Evolutionary conservation across 1,139 yeast genomes (phyloP).

Genomic region (Sporopachydermia cereana): DNA sequence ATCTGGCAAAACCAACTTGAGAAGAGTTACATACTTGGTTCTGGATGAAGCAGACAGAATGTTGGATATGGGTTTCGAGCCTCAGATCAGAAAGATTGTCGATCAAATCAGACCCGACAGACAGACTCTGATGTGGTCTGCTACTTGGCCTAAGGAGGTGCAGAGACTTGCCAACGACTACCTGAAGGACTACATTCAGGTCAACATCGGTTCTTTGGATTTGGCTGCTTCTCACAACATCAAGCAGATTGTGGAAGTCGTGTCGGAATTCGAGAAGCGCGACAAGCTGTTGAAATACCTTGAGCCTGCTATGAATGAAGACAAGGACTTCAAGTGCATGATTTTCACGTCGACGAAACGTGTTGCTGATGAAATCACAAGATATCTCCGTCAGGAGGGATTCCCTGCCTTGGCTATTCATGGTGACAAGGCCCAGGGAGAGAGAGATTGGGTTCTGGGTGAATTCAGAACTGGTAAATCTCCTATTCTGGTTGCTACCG

Average conservation of each 20-base stretch:
- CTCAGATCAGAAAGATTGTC: constrained; percentile 88
- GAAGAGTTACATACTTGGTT: constrained; percentile 93
- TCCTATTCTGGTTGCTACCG: constrained; percentile 98
- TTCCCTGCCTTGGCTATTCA: constrained; percentile 99
- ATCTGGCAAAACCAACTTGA: constrained; percentile 85
- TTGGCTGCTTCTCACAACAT: constrained; percentile 94
- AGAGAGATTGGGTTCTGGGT: constrained; percentile 95
- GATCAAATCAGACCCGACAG: constrained; percentile 95
- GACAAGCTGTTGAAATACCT: constrained; percentile 80
- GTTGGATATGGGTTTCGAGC: constrained; percentile 96
- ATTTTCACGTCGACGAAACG: constrained; percentile 93
- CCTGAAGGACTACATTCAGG: constrained; percentile 88
- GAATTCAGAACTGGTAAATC: constrained; percentile 89
- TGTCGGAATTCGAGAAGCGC: constrained; percentile 86
- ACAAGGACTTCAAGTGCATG: constrained; percentile 65
- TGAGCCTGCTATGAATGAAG: constrained; percentile 64
- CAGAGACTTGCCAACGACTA: constrained; percentile 87
- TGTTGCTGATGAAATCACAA: constrained; percentile 92
- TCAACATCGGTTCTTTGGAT: constrained; percentile 90
- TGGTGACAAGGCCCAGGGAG: constrained; percentile 96
- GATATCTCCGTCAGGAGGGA: constrained; percentile 87
- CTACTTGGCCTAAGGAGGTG: constrained; percentile 99
- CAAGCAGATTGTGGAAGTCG: constrained; percentile 86
- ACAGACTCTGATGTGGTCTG: constrained; percentile 99
- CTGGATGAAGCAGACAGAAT: constrained; percentile 90